Evolutionary conservation across 345 rosid genomes (phyloP), one percentile per base, ranked within the genome.

Genomic region (Trapa bicornis): DNA sequence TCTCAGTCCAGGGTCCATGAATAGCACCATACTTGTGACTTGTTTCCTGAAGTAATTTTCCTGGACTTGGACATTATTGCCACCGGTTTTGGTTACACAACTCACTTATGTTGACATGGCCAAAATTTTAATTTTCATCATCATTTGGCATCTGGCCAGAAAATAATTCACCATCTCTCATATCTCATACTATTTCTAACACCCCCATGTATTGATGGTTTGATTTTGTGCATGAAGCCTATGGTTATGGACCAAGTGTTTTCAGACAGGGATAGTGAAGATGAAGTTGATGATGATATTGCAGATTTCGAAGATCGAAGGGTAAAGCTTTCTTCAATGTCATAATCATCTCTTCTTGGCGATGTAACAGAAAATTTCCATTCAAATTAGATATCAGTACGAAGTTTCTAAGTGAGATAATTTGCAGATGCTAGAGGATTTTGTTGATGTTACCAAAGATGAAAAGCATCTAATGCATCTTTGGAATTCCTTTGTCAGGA

Each of bases 341-440:
- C 66, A 36, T 35, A 68, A 9, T 32, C 37, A 54, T 56, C 33
- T 32, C 43, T 50, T 72, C 64, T 53, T 47, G 53, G 37, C 33
- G 15, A 68, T 41, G 42, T 12, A 47, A 66, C 32, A 13, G 42
- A 47, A 50, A 66, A 33, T 45, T 42, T 67, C 61, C 9, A 29
- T 45, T 47, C 43, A 16, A n/a, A 32, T n/a, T 35, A 33, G 38
- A 11, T 58, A 29, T 58, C 11, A 29, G 37, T 32, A 58, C 32
- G 0, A 0, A n/a, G 63, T 10, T 58, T 1, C 63, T 58, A 29
- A 58, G 63, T 58, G 63, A 5, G 38, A 58, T 58, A 45, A 74
- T 65, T 78, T 75, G 79, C 96, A 94, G 99, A 86, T 87, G 96
- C 97, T 91, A 74, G 93, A 95, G 75, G 97, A 91, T 81, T 91